Evolutionary conservation across 2,329 filamentous ascomycete genomes (phyloP).

Genomic region (Talaromyces sp.): DNA sequence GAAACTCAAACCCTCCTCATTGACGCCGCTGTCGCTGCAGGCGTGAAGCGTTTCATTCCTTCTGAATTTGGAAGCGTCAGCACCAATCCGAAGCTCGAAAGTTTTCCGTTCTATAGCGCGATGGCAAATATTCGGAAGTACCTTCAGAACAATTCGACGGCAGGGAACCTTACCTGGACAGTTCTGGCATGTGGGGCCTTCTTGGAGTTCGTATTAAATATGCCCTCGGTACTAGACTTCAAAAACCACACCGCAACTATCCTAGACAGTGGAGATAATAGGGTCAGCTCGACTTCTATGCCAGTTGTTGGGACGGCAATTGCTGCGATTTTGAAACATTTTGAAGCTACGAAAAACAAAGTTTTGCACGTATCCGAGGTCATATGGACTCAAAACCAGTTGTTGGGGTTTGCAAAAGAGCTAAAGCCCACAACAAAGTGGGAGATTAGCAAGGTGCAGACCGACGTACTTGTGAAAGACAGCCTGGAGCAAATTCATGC

Average conservation of each 20-base stretch:
- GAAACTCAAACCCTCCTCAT: constrained; percentile 1
- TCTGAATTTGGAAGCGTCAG: background rate
- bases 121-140: background rate
- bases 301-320: background rate
- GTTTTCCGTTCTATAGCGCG: background rate
- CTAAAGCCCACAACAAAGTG: background rate
- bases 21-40: constrained; percentile 1
- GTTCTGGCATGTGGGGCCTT: background rate
- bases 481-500: background rate
- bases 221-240: background rate
- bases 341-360: background rate
- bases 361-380: background rate
- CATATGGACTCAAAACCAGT: background rate
- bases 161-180: background rate
- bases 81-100: background rate
- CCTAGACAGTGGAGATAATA: background rate
- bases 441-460: background rate
- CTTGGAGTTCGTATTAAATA: background rate
- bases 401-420: background rate
- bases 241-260: background rate
- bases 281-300: background rate
- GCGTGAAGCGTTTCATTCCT: constrained; percentile 8
- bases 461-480: background rate
- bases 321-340: background rate
- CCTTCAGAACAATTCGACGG: background rate